Evolutionary conservation across 345 rosid species (phyloP), one percentile per base, ranked within the genome.

Genomic region (Rhodamnia argentea): DNA sequence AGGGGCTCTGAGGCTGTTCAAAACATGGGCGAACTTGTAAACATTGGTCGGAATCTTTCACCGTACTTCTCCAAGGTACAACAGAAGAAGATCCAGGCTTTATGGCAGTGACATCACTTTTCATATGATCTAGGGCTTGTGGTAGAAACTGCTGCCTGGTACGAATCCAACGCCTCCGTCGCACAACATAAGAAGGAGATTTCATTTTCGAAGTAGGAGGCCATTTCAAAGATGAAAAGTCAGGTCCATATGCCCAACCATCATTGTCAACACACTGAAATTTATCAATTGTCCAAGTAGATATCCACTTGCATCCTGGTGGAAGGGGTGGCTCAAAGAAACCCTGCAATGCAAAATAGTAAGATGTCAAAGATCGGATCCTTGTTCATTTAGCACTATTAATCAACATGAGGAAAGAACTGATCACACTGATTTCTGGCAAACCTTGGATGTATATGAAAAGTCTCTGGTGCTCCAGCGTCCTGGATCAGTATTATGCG

Each of bases 61-160:
- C 93, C 89, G 92, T 91, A 91, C 95, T 93, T 89, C 91, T 92
- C 96, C 99, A 96, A 83, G 99, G 99, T 89, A 97, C 90, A 85
- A 93, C 93, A 88, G 91, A 87, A 60, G 98, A 95, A 87, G 94
- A 94, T 84, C 95, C 94, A 84, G 98, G 96, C 87, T 86, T 88
- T 89, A 96, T 37, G 86, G 90, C 70, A 88, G 92, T 85, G 52
- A 85, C 82, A 55, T 86, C 89, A 53, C 85, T 83, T 84, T 88
- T 86, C 52, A 74, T 26, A 59, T 57, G 60, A 82, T 83, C 57
- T 75, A 60, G 84, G 82, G 86, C 88, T 84, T 88, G 88, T 60
- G 85, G 87, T 42, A 82, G 40, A 76, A 84, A 70, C 62, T 86
- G 92, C 83, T 91, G 91, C 86, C 94, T 91, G 84, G 87, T 88